These are phyloP conservation scores for Tetrahymena borealis DNA, from an alignment of 73 alveolate species.

Conservation along the genomic window DNA sequence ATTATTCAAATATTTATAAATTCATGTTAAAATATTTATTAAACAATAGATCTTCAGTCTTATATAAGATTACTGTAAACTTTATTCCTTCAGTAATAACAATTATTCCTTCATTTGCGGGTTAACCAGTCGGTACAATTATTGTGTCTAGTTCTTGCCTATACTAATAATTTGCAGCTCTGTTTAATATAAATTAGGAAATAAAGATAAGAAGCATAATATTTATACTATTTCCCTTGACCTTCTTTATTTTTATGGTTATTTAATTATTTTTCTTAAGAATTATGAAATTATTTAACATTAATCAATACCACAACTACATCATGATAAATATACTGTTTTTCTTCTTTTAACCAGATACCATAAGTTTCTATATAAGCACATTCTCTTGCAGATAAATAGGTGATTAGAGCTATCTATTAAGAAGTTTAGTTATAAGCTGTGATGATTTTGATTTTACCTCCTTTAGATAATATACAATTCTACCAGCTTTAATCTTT, in stretches of 20 bases:
- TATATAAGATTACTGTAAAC: no score
- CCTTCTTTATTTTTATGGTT: background rate
- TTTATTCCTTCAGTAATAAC: no score
- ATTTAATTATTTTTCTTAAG: background rate
- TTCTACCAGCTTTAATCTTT: background rate
- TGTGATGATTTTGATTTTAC: background rate
- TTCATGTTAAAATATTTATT: no score
- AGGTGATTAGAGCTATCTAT: background rate
- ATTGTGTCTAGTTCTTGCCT: no score
- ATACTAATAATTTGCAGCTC: no score
- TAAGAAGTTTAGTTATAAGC: background rate
- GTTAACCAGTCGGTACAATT: no score
- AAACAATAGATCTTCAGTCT: no score
- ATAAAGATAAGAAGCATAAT: no score
- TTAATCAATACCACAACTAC: background rate
- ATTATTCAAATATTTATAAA: background rate
- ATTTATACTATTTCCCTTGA: no score
- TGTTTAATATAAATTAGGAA: no score
- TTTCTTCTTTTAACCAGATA: background rate
- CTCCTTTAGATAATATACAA: background rate
- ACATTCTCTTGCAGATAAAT: background rate
- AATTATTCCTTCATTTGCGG: no score
- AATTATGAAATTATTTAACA: background rate
- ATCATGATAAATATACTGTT: background rate
- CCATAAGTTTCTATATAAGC: background rate